Evolutionary conservation across 2,329 filamentous ascomycete genomes (phyloP).

Genomic region (Thielaviopsis punctulata): DNA sequence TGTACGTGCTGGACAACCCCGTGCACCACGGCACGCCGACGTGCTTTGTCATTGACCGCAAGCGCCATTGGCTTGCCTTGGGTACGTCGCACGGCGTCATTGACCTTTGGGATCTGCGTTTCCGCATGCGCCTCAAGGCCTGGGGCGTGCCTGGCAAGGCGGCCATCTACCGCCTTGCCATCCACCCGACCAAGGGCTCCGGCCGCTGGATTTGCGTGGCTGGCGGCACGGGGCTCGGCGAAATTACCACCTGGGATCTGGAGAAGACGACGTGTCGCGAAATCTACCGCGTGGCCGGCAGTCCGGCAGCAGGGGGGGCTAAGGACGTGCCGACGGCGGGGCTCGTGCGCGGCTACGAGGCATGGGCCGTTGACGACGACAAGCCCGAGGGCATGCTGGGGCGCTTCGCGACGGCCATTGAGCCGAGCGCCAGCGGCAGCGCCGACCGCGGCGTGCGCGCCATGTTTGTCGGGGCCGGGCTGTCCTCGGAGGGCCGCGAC

Average conservation of each 20-base stretch:
- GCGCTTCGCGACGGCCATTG: constrained; percentile 62
- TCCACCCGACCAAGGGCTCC: constrained; percentile 63
- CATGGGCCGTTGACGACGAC: constrained; percentile 83
- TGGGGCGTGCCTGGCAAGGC: constrained; percentile 76
- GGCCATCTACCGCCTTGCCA: constrained; percentile 59
- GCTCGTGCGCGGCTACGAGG: constrained; percentile 50
- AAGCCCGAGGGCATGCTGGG: constrained; percentile 71
- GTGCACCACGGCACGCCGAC: constrained; percentile 83
- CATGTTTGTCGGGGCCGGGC: constrained; percentile 56
- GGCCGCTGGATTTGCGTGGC: constrained; percentile 78
- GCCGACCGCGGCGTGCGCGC: constrained; percentile 55
- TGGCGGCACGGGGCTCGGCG: constrained; percentile 70
- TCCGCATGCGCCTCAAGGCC: constrained; percentile 68
- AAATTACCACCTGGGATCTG: constrained; percentile 89
- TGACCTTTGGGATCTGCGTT: constrained; percentile 92
- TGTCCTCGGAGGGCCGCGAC: constrained; percentile 52
- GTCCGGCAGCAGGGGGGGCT: constrained; percentile 23
- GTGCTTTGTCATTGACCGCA: constrained; percentile 75
- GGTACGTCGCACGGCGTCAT: constrained; percentile 88
- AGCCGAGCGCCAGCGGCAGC: constrained; percentile 28
- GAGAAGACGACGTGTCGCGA: constrained; percentile 81
- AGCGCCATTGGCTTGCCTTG: constrained; percentile 76
- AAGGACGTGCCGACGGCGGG: background rate
- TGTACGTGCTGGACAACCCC: constrained; percentile 72
- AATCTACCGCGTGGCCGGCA: constrained; percentile 59